These are phyloP conservation scores for Magnaporthiopsis rhizophila DNA, from an alignment of 2,329 filamentous ascomycete genomes.

Conservation along the genomic window DNA sequence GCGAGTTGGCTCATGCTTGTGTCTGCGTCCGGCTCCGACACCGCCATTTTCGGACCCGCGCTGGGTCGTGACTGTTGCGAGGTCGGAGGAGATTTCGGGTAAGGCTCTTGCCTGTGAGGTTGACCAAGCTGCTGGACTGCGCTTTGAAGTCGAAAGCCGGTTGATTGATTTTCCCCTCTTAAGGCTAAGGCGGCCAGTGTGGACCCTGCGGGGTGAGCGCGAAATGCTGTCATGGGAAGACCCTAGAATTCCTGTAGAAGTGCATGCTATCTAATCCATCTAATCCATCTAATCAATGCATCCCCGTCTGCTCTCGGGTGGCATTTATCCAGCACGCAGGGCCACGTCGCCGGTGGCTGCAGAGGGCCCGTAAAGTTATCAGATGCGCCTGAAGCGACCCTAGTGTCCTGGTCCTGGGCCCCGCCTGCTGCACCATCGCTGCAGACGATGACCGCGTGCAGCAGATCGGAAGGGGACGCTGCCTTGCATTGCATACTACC, in stretches of 20 bases:
- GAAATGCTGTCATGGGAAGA: too few species aligned
- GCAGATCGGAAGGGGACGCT: background rate
- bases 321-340: background rate
- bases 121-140: too few species aligned
- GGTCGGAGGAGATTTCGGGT: too few species aligned
- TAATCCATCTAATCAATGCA: slow-evolving; percentile 9
- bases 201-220: too few species aligned
- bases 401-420: background rate
- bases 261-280: background rate
- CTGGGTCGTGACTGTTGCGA: too few species aligned
- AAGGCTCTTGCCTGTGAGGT: too few species aligned
- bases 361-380: background rate
- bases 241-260: too few species aligned
- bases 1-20: slow-evolving; percentile 47
- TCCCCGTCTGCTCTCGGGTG: background rate
- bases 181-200: too few species aligned
- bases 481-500: background rate
- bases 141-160: too few species aligned
- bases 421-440: background rate
- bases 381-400: background rate
- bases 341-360: background rate
- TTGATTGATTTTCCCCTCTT: too few species aligned
- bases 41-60: too few species aligned
- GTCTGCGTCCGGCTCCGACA: slow-evolving; percentile 3
- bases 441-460: background rate